Evolutionary conservation across 495 filamentous ascomycete genomes (phyloP).

Genomic region (Penicillium roqueforti): DNA sequence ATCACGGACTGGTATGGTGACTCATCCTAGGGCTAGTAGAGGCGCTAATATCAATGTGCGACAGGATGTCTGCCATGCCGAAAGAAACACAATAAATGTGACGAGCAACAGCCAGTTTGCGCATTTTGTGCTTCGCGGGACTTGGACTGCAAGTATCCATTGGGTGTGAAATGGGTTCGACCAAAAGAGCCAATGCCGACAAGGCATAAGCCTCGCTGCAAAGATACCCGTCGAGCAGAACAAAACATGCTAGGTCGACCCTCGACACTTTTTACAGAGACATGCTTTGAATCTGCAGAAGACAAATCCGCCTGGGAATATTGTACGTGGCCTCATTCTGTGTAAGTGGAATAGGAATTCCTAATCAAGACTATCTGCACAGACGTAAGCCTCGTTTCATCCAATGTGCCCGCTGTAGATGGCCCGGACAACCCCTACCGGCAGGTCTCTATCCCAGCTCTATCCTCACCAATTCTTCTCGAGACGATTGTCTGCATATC

Average conservation of each 20-base stretch:
- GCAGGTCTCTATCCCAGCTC: conserved; percentile 23
- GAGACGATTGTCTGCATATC: conserved; percentile 30
- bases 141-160: conserved; percentile 21
- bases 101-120: conserved; percentile 21
- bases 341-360: not conserved
- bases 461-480: conserved; percentile 24
- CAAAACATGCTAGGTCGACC: not conserved
- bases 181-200: conserved; percentile 12
- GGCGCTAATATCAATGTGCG: not conserved
- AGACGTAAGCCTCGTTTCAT: conserved; percentile 28
- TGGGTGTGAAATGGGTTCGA: conserved; percentile 22
- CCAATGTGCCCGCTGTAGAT: conserved; percentile 27
- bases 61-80: conserved; percentile 27
- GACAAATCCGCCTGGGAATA: conserved; percentile 28
- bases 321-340: conserved; percentile 10
- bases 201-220: conserved; percentile 19
- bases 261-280: conserved; percentile 1
- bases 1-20: conserved; percentile 20
- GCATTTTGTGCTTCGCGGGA: conserved; percentile 18
- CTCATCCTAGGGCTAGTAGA: not conserved
- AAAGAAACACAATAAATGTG: conserved; percentile 26
- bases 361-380: not conserved
- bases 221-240: not conserved
- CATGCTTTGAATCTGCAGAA: conserved; percentile 17
- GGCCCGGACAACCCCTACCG: conserved; percentile 29